Conservation (phyloP, 1,284 basidiomycete genomes). For the Coriolopsis trogii region DNA sequence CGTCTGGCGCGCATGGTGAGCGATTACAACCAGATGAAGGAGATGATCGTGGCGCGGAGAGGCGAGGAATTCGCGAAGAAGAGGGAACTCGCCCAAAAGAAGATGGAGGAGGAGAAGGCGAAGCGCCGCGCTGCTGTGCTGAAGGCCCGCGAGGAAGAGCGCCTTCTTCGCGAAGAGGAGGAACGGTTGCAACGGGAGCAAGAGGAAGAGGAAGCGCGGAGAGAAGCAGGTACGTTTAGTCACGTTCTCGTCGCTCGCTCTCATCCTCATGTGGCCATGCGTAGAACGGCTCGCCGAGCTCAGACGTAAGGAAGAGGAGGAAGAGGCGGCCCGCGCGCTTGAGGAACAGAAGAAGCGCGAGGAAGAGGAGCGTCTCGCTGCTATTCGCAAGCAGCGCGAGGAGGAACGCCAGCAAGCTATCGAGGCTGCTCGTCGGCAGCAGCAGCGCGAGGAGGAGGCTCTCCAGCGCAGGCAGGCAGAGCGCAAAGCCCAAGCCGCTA, state of each 20-base stretch:
- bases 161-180: slow-evolving; percentile 48
- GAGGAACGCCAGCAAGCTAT: slow-evolving; percentile 62
- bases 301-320: slow-evolving; percentile 51
- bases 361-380: slow-evolving; percentile 59
- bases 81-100: slow-evolving; percentile 61
- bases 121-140: slow-evolving; percentile 63
- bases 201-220: slow-evolving; percentile 52
- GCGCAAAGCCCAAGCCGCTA: slow-evolving; percentile 32
- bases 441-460: slow-evolving; percentile 84
- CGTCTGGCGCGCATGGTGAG: slow-evolving; percentile 76
- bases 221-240: slow-evolving; percentile 51
- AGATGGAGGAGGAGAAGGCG: slow-evolving; percentile 87
- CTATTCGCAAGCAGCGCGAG: slow-evolving; percentile 64
- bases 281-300: slow-evolving; percentile 60
- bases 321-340: slow-evolving; percentile 50
- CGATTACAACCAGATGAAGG: slow-evolving; percentile 72
- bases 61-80: slow-evolving; percentile 74
- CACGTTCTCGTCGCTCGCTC: neutral
- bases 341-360: slow-evolving; percentile 60
- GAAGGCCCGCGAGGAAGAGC: slow-evolving; percentile 63
- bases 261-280: slow-evolving; percentile 2
- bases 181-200: slow-evolving; percentile 47
- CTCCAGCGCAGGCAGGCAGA: slow-evolving; percentile 50
- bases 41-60: slow-evolving; percentile 64
- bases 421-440: slow-evolving; percentile 63